These are phyloP conservation scores for Chlorella vulgaris DNA, from an alignment of 139 green algal genomes.

Conservation along the genomic window DNA sequence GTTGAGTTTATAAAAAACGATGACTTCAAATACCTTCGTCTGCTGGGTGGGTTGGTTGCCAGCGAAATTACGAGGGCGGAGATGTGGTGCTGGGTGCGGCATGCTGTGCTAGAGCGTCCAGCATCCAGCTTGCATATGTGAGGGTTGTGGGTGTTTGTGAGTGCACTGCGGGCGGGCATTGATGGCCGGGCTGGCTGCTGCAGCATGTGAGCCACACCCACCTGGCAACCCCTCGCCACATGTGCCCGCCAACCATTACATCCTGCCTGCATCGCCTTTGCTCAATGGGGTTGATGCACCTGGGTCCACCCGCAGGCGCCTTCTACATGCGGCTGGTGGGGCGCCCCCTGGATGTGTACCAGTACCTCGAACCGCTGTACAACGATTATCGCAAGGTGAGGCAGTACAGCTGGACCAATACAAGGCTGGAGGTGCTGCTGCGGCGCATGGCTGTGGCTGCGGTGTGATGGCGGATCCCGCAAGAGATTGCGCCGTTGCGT, in stretches of 20 bases:
- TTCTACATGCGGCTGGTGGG: constrained; percentile 97
- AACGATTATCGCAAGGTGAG: constrained; percentile 94
- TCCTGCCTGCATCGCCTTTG: background rate
- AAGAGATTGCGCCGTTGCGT: no score
- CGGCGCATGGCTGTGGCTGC: background rate
- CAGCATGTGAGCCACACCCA: no score
- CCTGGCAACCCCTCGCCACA: no score
- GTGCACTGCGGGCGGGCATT: no score
- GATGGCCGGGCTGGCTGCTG: no score
- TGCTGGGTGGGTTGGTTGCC: constrained; percentile 69
- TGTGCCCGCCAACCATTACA: no score
- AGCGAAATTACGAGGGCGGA: no score
- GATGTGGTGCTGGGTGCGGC: no score
- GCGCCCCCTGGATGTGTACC: constrained; percentile 90
- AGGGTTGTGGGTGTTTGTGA: no score
- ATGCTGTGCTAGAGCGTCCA: no score
- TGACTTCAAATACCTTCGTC: constrained; percentile 95
- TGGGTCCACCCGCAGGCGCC: constrained; percentile 65
- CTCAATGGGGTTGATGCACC: background rate
- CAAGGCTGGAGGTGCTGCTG: background rate
- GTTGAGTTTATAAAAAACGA: constrained; percentile 98
- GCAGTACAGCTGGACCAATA: background rate
- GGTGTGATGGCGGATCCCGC: background rate
- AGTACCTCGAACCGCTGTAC: constrained; percentile 97
- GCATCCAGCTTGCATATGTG: no score